Conservation (phyloP, 306 rosid species). For the Cajanus cajan region DNA sequence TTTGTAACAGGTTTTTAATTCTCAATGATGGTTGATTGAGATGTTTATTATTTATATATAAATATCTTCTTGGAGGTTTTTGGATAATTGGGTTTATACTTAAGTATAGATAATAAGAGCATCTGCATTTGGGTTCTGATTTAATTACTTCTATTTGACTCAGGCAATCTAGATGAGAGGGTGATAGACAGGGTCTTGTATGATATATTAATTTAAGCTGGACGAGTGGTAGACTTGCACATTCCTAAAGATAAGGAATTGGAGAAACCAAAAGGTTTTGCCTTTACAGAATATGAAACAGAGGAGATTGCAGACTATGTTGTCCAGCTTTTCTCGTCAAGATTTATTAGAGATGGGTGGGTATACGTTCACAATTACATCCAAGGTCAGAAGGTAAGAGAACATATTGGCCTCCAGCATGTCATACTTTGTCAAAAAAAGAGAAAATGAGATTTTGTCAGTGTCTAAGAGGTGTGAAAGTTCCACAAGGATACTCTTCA, state of each 20-base stretch:
- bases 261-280: constrained; percentile 73
- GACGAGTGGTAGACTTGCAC: constrained; percentile 77
- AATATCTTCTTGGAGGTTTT: not conserved
- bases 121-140: constrained; percentile 13
- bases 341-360: no score
- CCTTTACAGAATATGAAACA: constrained; percentile 87
- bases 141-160: constrained; percentile 5
- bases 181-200: constrained; percentile 83
- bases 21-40: not conserved
- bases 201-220: constrained; percentile 85
- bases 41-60: not conserved
- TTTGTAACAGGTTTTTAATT: not conserved
- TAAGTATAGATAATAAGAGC: not conserved
- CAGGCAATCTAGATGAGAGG: constrained; percentile 94
- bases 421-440: no score
- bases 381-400: no score
- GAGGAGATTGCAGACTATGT: constrained; percentile 88
- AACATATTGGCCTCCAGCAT: no score
- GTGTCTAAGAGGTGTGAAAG: no score
- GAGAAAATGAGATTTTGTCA: no score
- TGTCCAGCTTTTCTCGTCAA: constrained; percentile 82
- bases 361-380: no score
- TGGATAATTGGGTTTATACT: not conserved
- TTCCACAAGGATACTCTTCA: no score
- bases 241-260: constrained; percentile 88